A percentile compares a stretch with the other conserved stretches of the same genome.
Conservation (phyloP, 2,329 filamentous ascomycete species). For the Pseudogymnoascus sp. region DNA sequence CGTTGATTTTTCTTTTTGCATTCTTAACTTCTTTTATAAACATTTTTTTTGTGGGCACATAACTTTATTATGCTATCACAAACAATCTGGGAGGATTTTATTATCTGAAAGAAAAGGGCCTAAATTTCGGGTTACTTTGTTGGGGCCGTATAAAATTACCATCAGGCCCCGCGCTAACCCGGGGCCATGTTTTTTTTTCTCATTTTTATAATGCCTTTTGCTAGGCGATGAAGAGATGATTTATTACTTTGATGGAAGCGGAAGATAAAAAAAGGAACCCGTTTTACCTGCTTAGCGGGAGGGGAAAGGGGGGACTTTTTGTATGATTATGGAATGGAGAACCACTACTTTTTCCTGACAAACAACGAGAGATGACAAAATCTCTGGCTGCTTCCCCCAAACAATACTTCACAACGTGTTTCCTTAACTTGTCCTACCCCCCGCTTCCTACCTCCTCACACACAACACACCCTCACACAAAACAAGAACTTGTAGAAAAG, state of each 20-base stretch:
- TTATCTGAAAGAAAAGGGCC: neutral
- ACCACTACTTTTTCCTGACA: neutral
- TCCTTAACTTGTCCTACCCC: neutral
- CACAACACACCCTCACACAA: neutral
- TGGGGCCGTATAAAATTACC: neutral
- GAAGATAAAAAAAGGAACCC: neutral
- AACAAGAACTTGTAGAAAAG: neutral
- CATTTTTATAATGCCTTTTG: conserved; percentile 1
- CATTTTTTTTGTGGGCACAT: neutral
- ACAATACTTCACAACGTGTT: neutral
- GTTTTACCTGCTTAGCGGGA: conserved; percentile 6
- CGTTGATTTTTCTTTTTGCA: neutral
- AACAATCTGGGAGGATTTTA: conserved; percentile 4
- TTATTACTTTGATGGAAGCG: neutral
- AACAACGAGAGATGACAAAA: neutral
- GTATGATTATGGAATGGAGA: conserved; percentile 8
- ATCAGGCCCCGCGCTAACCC: conserved; percentile 3
- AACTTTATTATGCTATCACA: neutral
- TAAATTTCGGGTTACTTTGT: neutral
- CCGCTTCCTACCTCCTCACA: neutral
- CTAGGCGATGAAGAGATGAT: neutral
- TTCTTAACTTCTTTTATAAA: neutral
- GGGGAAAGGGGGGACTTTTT: neutral
- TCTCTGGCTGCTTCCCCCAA: neutral
- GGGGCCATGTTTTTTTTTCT: neutral